A percentile compares a stretch with the other conserved stretches of the same genome.
Conservation (phyloP, 2,329 filamentous ascomycete species). For the Diaporthe amygdali region DNA sequence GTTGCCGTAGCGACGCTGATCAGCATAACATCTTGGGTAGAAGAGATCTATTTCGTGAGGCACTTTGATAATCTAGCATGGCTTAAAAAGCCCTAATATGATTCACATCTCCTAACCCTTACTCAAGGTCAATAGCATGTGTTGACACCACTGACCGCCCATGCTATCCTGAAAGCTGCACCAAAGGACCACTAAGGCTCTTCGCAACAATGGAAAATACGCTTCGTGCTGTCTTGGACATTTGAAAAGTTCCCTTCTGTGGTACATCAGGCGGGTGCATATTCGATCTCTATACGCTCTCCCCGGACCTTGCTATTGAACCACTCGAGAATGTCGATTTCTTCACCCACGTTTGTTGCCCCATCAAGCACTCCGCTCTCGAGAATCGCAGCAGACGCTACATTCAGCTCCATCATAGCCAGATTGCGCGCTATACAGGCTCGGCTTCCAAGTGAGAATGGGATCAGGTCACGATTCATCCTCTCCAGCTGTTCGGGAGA, state of each 20-base stretch:
- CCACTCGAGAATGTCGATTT: constrained; percentile 19
- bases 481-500: constrained; percentile 12
- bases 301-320: constrained; percentile 17
- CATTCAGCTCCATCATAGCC: constrained; percentile 22
- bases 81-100: too few relatives aligned
- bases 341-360: constrained; percentile 10
- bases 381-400: constrained; percentile 15
- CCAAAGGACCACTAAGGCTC: not conserved
- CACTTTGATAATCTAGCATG: too few relatives aligned
- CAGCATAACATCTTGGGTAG: too few relatives aligned
- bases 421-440: constrained; percentile 30
- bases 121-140: too few relatives aligned
- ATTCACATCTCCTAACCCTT: too few relatives aligned
- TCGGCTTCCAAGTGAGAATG: constrained; percentile 29
- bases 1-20: too few relatives aligned
- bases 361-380: constrained; percentile 11
- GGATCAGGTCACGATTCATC: constrained; percentile 25
- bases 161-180: not conserved
- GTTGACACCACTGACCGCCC: too few relatives aligned
- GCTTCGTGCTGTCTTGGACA: not conserved
- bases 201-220: not conserved
- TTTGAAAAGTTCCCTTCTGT: not conserved
- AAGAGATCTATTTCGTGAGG: too few relatives aligned
- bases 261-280: not conserved
- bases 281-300: constrained; percentile 10